A percentile compares a stretch with the other conserved stretches of the same genome.
phyloP scores from a whole-genome alignment of 2,329 filamentous ascomycete genomes.

The Pseudocercospora musae region DNA sequence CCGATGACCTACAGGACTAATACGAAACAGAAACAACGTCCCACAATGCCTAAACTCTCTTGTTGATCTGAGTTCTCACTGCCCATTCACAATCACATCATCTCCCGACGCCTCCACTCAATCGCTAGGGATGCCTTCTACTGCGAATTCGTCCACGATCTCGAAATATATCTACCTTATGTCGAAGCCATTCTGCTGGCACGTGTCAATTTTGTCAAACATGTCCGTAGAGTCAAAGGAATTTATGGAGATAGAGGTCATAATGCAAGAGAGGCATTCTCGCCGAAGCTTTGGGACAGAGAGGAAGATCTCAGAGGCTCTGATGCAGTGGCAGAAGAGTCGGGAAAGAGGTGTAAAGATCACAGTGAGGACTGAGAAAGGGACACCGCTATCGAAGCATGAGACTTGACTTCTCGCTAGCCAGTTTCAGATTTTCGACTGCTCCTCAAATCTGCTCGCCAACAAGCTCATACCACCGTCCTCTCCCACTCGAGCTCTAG shows the following conservation, averaged over 20 bases:
- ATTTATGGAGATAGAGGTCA: too few relatives aligned
- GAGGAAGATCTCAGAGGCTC: not conserved
- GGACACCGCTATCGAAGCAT: not conserved
- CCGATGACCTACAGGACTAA: too few relatives aligned
- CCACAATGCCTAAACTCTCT: not conserved
- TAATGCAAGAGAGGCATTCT: not conserved
- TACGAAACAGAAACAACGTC: not conserved
- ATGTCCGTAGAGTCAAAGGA: not conserved
- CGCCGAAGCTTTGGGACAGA: not conserved
- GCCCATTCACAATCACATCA: not conserved
- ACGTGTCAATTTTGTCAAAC: not conserved
- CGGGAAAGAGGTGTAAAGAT: not conserved
- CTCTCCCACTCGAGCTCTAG: conserved; percentile 27
- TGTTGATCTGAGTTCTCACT: not conserved
- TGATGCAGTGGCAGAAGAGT: not conserved
- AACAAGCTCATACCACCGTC: conserved; percentile 31
- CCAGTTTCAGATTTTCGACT: not conserved
- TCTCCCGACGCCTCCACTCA: not conserved
- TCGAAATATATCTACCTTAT: not conserved
- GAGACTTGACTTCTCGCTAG: not conserved
- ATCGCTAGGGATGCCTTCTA: not conserved
- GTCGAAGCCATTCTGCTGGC: not conserved
- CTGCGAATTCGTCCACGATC: not conserved
- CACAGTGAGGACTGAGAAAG: not conserved
- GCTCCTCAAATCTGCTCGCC: conserved; percentile 11